Base-by-base conservation (phyloP, 192 early-diverging fungal genomes). In the Mortierella antarctica region DNA sequence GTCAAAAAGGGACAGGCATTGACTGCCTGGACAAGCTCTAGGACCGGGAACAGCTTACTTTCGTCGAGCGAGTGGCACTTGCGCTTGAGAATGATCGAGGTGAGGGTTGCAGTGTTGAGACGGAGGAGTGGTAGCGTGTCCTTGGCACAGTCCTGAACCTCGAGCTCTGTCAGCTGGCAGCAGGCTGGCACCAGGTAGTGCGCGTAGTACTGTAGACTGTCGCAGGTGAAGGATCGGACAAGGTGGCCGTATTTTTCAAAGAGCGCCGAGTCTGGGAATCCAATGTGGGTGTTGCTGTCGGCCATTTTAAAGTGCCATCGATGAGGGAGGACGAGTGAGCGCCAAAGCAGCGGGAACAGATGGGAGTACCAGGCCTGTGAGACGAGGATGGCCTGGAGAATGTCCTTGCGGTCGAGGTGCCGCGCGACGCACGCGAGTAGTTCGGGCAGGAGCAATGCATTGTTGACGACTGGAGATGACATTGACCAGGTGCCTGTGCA, bases 201-300 rank as follows among this genome's bases (percentile, higher is more conserved):
- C 11, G 56, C 41, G 15, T 74, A 52, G n/a, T 55, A 65, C 4
- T 67, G 40, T 41, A 74, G 47, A 21, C 55, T 74, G 52, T 56
- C 67, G 51, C 64, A 66, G 12, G 14, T 50, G 5, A 74, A 42
- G 2, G 73, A 74, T 4, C 73, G 73, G 49, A 74, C 57, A 7
- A 74, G 40, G 14, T 60, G 44, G 6, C 49, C 73, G 12, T 56
- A 42, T 41, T 67, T 47, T n/a, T 58, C 14, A 46, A 74, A 66
- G 40, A 54, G 52, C 5, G 40, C 59, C 7, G 52, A 7, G 14
- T 52, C 46, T 0, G 73, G 73, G 46, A 67, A 74, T 23, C 44
- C 18, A 18, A 52, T 18, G 14, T 49, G 39, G 23, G 45, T 15
- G 48, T 51, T 56, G 31, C 18, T 65, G 8, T 47, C 62, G 14